Evolutionary conservation across 2,329 filamentous ascomycete genomes (phyloP), one percentile per base, ranked within the genome.

Genomic region (Alternaria alternata): DNA sequence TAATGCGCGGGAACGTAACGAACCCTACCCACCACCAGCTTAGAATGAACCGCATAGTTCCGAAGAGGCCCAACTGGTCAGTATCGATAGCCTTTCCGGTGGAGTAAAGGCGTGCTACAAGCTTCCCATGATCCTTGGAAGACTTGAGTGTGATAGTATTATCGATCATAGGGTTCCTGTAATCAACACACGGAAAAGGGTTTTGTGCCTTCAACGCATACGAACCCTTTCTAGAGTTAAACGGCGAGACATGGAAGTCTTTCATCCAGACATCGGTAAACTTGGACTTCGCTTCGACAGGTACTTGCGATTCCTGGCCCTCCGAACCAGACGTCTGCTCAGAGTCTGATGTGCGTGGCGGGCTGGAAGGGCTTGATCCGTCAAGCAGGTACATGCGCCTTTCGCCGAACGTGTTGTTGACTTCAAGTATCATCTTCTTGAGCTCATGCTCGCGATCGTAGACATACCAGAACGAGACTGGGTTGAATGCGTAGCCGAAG

Each of bases 381-480:
- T 83, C 81, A 12, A 91, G 78, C 36, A 89, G 81, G 69, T 91
- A 91, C 75, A 89, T 85, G 9, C 89, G 85, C 51, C 89, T 83
- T 75, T 93, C 91, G 49, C 87, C 89, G 70, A 92, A 93, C 0
- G 89, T 91, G 68, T 93, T 93, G 76, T 91, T 92, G 46, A 93
- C 89, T 74, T 94, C 91, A 1, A 91, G 72, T 1, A 94, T 82
- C 78, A 92, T 87, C 56, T 87, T 88, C 24, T 82, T 84, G 14
- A 93, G 81, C 6, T 83, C 76, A 58, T 84, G 84, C 8, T 85
- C 76, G 0, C 77, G 66, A 12, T 87, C 85, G 73, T 94, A 93
- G 3, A 94, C 83, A 66, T 93, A 92, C 89, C 91, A 94, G 69
- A 93, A 91, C 0, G 90, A 93, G 3, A 91, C 88, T 0, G 90